A percentile compares a stretch with the other conserved stretches of the same genome.
Conservation (phyloP, 495 filamentous ascomycete species). For the Alectoria sarmentosa region DNA sequence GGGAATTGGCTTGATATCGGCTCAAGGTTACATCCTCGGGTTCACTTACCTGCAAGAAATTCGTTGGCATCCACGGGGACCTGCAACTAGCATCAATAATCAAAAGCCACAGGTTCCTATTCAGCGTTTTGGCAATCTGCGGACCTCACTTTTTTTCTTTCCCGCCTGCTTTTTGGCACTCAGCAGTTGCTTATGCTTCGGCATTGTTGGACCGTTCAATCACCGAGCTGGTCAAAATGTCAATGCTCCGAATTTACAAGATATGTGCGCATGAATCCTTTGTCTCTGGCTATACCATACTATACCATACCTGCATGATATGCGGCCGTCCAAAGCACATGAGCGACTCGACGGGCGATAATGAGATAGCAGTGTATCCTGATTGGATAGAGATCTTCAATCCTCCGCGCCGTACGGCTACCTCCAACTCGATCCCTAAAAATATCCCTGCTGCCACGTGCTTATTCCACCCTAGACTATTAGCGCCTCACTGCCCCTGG, state of each 20-base stretch:
- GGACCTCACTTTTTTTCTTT: conserved; percentile 23
- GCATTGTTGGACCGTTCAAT: conserved; percentile 32
- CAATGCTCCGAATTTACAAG: too few relatives aligned
- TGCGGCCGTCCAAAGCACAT: not conserved
- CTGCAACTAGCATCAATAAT: conserved; percentile 30
- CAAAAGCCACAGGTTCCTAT: conserved; percentile 5
- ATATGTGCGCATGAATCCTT: not conserved
- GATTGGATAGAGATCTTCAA: not conserved
- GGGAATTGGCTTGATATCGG: conserved; percentile 9
- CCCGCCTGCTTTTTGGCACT: conserved; percentile 42
- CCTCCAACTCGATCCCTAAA: not conserved
- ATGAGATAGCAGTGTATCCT: conserved; percentile 1
- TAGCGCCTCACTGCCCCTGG: not conserved
- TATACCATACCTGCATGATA: not conserved
- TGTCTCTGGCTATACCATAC: too few relatives aligned
- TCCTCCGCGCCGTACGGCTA: not conserved
- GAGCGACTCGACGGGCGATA: not conserved
- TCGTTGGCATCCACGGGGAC: conserved; percentile 54
- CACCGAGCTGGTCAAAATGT: not conserved
- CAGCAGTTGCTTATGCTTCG: conserved; percentile 47
- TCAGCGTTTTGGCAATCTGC: not conserved
- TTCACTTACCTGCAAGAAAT: conserved; percentile 43
- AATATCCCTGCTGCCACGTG: conserved; percentile 3
- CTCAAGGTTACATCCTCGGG: conserved; percentile 1
- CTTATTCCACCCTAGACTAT: not conserved